Evolutionary conservation across 2,329 filamentous ascomycete species (phyloP).

Genomic region (Lachnellula arida): DNA sequence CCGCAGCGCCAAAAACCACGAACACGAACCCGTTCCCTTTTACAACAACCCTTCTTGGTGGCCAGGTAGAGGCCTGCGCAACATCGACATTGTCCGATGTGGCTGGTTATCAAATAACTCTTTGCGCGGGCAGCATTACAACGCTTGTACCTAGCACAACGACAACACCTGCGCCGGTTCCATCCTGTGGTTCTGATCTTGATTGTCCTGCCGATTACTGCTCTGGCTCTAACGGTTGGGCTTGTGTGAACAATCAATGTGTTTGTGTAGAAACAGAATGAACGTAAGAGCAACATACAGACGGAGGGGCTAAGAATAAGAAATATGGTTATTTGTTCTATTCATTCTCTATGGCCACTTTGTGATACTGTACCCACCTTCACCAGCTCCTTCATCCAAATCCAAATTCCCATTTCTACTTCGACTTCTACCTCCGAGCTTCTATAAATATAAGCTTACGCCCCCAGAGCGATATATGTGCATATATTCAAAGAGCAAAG

Average conservation of each 20-base stretch:
- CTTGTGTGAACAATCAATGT: neutral
- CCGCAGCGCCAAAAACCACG: neutral
- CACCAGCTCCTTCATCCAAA: neutral
- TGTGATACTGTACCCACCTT: neutral
- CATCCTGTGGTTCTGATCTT: neutral
- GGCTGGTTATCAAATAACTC: neutral
- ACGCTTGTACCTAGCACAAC: neutral
- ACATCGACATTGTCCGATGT: neutral
- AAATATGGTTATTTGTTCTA: neutral
- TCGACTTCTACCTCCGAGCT: neutral
- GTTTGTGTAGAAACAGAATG: neutral
- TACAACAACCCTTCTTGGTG: neutral
- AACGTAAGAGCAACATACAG: neutral
- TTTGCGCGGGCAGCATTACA: neutral
- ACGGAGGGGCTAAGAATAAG: neutral
- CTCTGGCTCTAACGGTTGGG: neutral
- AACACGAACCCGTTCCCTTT: neutral
- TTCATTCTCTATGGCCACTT: neutral
- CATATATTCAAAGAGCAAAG: no score
- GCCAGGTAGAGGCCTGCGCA: neutral
- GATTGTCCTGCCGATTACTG: neutral
- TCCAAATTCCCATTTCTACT: neutral
- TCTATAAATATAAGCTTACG: no score
- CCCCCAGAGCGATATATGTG: neutral
- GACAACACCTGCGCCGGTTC: neutral